phyloP scores from a whole-genome alignment of 2,329 filamentous ascomycete species.

The Aspergillaceae sp. region DNA sequence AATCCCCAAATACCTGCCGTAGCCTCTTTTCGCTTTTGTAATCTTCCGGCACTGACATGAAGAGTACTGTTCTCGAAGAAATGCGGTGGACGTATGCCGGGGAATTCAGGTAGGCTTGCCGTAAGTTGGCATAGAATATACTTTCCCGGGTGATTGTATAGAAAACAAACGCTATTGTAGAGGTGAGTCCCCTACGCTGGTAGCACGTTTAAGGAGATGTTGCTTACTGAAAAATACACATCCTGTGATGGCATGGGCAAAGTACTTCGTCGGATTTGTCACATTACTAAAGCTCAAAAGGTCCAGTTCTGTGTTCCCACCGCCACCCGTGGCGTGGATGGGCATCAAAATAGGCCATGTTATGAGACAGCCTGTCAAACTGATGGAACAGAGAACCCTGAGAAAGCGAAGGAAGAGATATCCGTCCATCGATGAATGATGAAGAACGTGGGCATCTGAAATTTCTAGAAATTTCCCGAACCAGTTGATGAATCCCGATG shows the following conservation, averaged over 20 bases:
- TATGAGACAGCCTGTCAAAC: conserved; percentile 70
- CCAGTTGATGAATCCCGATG: conserved; percentile 46
- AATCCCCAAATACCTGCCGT: conserved; percentile 68
- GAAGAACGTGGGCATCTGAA: conserved; percentile 70
- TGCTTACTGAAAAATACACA: conserved; percentile 65
- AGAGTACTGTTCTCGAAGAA: conserved; percentile 80
- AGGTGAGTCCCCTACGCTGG: not conserved
- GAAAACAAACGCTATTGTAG: conserved; percentile 59
- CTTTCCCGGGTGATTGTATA: conserved; percentile 79
- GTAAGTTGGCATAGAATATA: conserved; percentile 82
- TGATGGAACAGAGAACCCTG: conserved; percentile 67
- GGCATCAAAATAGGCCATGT: conserved; percentile 87
- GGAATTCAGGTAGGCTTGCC: conserved; percentile 82
- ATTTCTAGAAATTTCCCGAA: conserved; percentile 45
- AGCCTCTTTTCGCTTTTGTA: conserved; percentile 69
- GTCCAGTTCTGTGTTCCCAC: conserved; percentile 59
- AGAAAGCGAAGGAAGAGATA: conserved; percentile 88
- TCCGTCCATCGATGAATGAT: conserved; percentile 82
- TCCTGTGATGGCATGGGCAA: conserved; percentile 66
- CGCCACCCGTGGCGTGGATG: conserved; percentile 74
- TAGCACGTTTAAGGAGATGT: too few species aligned
- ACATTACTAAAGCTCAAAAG: conserved; percentile 75
- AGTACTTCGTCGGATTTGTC: conserved; percentile 55
- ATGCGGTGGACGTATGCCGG: conserved; percentile 75
- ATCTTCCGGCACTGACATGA: conserved; percentile 70